Evolutionary conservation across 306 rosid genomes (phyloP), one percentile per base, ranked within the genome.

Genomic region (Lathyrus sativus): DNA sequence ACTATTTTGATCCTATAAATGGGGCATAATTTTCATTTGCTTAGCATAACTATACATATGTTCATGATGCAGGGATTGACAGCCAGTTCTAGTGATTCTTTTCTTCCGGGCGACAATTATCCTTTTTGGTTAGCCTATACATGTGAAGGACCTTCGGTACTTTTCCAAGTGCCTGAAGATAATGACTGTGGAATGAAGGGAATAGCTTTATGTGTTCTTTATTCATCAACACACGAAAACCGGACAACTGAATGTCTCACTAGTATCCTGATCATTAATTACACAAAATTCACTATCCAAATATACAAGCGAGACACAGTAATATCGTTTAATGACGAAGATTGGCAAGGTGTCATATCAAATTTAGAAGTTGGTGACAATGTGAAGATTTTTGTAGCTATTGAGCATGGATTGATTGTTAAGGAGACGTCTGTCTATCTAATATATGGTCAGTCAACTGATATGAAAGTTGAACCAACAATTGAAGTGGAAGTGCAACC

Each of bases 91-190:
- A 19, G n/a, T 39, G 38, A 18, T 31, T 8, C 43, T 62, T 11
- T n/a, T 18, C 60, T 69, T 14, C 75, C 65, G 2, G 65, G 75
- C 29, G 59, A 61, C 35, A 74, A 66, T 35, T 56, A 57, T 46
- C 78, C 78, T 57, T 37, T 11, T 49, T 67, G 79, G 79, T 39
- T 59, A 48, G 3, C 46, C 28, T 28, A 59, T 35, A 61, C 12
- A 8, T 62, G 65, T 4, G 14, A 61, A 62, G 71, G 59, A 29
- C 15, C 24, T 37, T 61, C 70, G 0, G 60, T 61, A 13, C 4
- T 2, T 41, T 68, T 68, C 1, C 49, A 29, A 56, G 70, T 61
- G 38, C 74, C 74, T 51, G 70, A 26, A 17, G 70, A 26, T 2
- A 15, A 0, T 13, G 43, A 17, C 14, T 2, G 29, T 19, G 2